Conservation (phyloP, 176 grass and related monocot species). For the Cenchrus americanus region DNA sequence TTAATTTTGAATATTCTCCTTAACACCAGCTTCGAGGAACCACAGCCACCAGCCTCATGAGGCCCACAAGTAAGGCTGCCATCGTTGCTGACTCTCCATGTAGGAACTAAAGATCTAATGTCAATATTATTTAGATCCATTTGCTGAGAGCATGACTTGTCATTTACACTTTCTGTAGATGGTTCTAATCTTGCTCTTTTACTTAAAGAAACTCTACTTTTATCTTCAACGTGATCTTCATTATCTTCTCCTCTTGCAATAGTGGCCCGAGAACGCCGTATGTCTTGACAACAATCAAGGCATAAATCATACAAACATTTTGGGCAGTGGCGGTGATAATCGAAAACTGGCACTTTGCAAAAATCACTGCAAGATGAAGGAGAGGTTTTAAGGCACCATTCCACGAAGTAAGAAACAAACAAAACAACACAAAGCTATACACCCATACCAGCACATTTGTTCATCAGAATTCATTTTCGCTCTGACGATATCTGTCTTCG, state of each 20-base stretch:
- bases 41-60: constrained; percentile 72
- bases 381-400: constrained; percentile 25
- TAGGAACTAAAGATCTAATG: constrained; percentile 76
- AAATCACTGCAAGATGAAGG: constrained; percentile 72
- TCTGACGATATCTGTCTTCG: constrained; percentile 80
- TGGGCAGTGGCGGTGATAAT: constrained; percentile 94
- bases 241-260: constrained; percentile 33
- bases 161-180: constrained; percentile 41
- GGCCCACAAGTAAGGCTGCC: constrained; percentile 80
- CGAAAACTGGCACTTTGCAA: constrained; percentile 86
- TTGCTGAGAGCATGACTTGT: constrained; percentile 38
- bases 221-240: constrained; percentile 43
- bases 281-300: constrained; percentile 80
- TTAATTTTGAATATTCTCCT: constrained; percentile 98
- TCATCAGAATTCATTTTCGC: constrained; percentile 87
- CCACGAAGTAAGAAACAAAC: constrained; percentile 34
- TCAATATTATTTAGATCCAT: constrained; percentile 56
- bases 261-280: constrained; percentile 56
- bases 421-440: constrained; percentile 12
- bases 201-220: constrained; percentile 49
- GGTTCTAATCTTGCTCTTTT: constrained; percentile 45
- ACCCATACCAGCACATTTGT: constrained; percentile 89
- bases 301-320: constrained; percentile 88
- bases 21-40: constrained; percentile 81
- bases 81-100: constrained; percentile 78